Conservation (phyloP, 345 rosid species). For the Populus nigra region DNA sequence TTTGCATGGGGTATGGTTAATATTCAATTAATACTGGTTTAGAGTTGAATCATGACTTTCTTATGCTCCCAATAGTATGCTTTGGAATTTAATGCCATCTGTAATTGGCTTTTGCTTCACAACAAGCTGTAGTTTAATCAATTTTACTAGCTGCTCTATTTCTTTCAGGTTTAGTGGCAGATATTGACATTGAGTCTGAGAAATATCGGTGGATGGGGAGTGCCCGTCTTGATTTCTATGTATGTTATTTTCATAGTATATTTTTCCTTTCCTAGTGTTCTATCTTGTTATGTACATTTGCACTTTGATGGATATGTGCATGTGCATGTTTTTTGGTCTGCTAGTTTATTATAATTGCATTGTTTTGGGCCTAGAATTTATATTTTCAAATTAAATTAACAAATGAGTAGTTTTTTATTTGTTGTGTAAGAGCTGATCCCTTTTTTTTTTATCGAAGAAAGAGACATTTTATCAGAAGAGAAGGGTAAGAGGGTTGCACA, state of each 20-base stretch:
- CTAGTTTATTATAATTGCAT: background rate
- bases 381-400: background rate
- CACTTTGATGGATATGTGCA: background rate
- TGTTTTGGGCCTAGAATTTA: background rate
- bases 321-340: background rate
- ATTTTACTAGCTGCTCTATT: conserved; percentile 1
- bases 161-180: conserved; percentile 82
- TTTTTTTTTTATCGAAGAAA: background rate
- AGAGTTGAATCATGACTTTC: background rate
- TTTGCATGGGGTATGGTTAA: conserved; percentile 82
- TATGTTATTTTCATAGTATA: conserved; percentile 33
- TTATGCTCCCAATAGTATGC: background rate
- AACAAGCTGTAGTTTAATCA: background rate
- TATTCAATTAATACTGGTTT: background rate
- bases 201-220: conserved; percentile 97
- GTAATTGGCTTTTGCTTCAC: background rate
- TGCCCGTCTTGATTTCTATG: conserved; percentile 78
- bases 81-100: background rate
- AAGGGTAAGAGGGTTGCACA: background rate
- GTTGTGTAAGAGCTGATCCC: background rate
- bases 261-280: background rate
- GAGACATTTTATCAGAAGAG: background rate
- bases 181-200: conserved; percentile 93
- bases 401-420: background rate
- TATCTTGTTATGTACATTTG: conserved; percentile 1